phyloP scores from a whole-genome alignment of 2,329 filamentous ascomycete species.

The Xylaria sp. region DNA sequence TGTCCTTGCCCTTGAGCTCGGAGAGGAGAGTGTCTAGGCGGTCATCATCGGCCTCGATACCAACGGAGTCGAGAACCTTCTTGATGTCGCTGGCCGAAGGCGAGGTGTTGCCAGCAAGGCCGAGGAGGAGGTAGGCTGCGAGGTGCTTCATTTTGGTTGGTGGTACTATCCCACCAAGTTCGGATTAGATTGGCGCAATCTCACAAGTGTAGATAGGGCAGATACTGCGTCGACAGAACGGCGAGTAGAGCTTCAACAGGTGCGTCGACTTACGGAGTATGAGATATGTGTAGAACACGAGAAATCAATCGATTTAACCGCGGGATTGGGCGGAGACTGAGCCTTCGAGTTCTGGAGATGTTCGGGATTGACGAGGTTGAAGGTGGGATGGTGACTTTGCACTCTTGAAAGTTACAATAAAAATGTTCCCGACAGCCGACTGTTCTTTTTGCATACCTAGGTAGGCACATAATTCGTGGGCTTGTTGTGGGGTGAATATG shows the following conservation, averaged over 20 bases:
- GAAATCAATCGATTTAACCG: constrained; percentile 99
- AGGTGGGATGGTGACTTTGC: constrained; percentile 45
- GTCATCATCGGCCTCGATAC: constrained; percentile 90
- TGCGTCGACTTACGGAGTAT: constrained; percentile 52
- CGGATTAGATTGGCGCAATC: constrained; percentile 37
- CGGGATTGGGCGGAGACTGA: constrained; percentile 97
- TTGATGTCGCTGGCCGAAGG: constrained; percentile 90
- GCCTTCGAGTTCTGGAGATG: constrained; percentile 80
- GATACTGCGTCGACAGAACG: neutral
- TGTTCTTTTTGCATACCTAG: constrained; percentile 40
- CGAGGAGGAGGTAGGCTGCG: constrained; percentile 98
- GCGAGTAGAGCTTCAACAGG: neutral
- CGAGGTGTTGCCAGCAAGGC: constrained; percentile 89
- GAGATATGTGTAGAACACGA: constrained; percentile 73
- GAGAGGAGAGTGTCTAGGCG: constrained; percentile 87
- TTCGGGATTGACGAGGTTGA: constrained; percentile 49
- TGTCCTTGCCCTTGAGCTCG: constrained; percentile 91
- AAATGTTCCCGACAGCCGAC: constrained; percentile 29
- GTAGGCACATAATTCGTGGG: constrained; percentile 38
- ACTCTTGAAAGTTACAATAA: constrained; percentile 46
- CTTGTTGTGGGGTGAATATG: constrained; percentile 31
- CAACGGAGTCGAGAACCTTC: constrained; percentile 89
- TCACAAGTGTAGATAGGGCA: neutral
- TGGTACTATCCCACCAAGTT: constrained; percentile 42
- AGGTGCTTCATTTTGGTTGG: constrained; percentile 97